Conservation (phyloP, 2,329 filamentous ascomycete species). For the Emmonsia crescens region DNA sequence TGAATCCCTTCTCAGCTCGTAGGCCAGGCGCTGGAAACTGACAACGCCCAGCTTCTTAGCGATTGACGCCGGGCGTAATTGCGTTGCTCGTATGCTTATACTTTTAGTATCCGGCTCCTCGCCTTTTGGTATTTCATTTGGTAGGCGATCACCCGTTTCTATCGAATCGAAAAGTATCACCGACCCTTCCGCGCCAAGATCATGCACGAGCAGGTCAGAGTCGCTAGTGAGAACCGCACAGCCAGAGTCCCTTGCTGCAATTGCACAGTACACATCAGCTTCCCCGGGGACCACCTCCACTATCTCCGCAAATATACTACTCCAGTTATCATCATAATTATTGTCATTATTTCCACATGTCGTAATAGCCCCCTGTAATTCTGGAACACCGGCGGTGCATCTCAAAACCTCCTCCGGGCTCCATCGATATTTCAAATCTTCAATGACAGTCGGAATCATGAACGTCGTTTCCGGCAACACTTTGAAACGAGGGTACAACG, state of each 20-base stretch:
- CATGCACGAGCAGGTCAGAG: constrained; percentile 70
- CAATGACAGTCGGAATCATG: constrained; percentile 65
- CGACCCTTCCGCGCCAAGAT: constrained; percentile 50
- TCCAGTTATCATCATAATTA: constrained; percentile 9
- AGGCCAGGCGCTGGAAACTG: constrained; percentile 29
- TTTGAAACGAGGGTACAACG: constrained; percentile 19
- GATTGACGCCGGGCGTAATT: constrained; percentile 30
- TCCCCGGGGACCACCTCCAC: constrained; percentile 65
- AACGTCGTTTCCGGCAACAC: constrained; percentile 51
- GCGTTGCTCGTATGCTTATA: constrained; percentile 19
- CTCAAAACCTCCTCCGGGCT: constrained; percentile 16
- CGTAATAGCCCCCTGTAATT: not conserved
- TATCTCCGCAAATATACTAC: constrained; percentile 23
- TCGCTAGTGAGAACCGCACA: constrained; percentile 66
- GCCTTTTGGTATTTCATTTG: not conserved
- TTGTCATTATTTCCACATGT: not conserved
- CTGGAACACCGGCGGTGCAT: constrained; percentile 24
- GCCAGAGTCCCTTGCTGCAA: constrained; percentile 45
- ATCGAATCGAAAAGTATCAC: constrained; percentile 62
- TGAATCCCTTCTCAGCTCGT: constrained; percentile 26
- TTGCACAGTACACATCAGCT: constrained; percentile 71
- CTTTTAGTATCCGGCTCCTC: constrained; percentile 2
- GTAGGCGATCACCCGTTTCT: not conserved
- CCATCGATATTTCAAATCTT: constrained; percentile 46
- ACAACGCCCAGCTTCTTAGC: constrained; percentile 24